Base-by-base conservation (phyloP, 2,329 filamentous ascomycete genomes). In the Parastagonospora avenae region DNA sequence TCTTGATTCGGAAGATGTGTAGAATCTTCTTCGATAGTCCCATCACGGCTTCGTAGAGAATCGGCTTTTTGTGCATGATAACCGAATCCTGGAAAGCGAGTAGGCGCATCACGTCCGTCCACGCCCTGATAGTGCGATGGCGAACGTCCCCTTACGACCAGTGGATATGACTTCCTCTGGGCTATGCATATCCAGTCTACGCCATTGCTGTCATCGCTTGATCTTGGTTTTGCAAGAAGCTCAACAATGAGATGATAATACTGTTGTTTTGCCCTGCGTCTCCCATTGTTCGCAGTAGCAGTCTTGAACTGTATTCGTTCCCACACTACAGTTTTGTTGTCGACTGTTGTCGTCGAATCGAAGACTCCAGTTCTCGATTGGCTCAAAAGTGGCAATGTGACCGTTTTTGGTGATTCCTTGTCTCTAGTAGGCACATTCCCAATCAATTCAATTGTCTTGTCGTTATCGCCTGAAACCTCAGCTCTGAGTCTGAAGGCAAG, bases 231-330 rank as follows among this genome's bases (percentile, higher is more conserved):
- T 9, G 63, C 67, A 52, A 60, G 67, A 27, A 71, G 61, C 68
- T 95, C 90, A 3, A 95, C 86, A 39, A 94, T 83, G n/a, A 96
- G 80, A 63, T 93, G 90, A 67, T 94, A 96, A 72, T 91, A 95
- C 64, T 96, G 91, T 68, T 96, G 91, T 10, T 91, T 90, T 2
- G 91, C 91, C 48, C 92, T 82, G 58, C 92, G 82, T 72, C 95
- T 95, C 32, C 91, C 91, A 60, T 96, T 96, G 76, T 96, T 96
- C 16, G 91, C 90, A 0, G 91, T 96, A 1, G 91, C 91, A 61
- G 90, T 89, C 73, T 95, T 93, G 81, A 96, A 96, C 63, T 96
- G 91, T 44, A 96, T 92, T 9, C 92, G 85, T 68, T 96, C 91
- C 68, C 94, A 96, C 1, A 80, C 82, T 83, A 96, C 91, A 41